Evolutionary conservation across 1,284 basidiomycete species (phyloP), one percentile per base, ranked within the genome.

Genomic region (Pseudozyma hubeiensis): DNA sequence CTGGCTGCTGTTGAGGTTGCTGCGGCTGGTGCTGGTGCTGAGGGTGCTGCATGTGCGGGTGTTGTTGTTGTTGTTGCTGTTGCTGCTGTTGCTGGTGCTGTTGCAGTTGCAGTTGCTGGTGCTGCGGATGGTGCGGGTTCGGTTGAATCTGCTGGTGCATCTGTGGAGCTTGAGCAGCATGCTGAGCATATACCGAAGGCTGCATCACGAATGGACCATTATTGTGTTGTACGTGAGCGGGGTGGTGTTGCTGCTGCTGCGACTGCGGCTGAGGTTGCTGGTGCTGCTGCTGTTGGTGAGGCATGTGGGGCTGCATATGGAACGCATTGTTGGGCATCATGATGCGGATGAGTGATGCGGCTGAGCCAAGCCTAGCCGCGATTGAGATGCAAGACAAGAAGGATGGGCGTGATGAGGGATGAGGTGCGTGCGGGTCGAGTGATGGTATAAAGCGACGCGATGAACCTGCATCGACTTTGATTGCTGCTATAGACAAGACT

Each of bases 311-410:
- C 41, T 74, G 70, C 57, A 68, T 64, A 54, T 64, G 70, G 46
- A 67, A 68, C 3, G 71, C 54, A 41, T 56, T 65, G 40, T 68
- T 68, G 57, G 71, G 71, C 52, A 74, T 65, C 71, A 74, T 74
- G 34, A 29, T 70, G 52, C 24, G 24, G 9, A 39, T 34, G 37
- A 24, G 33, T 16, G 45, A 40, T 19, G 41, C 30, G 35, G 30
- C 47, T 10, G 35, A 17, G 33, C 34, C 13, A 11, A 19, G 40
- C 31, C 33, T 40, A 31, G n/a, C 17, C 19, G 24, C 29, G 44
- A 7, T 6, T 34, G 35, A 40, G 8, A 19, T n/a, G 35, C 24
- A 39, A 33, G 47, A 33, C 29, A 16, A 30, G 29, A 40, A 19
- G 14, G n/a, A 30, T 41, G n/a, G 45, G 19, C 43, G 30, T 14